A percentile compares a stretch with the other conserved stretches of the same genome.
These are phyloP conservation scores for Chimonanthus salicifolius DNA, from an alignment of 164 flowering plant genomes.

Conservation along the genomic window DNA sequence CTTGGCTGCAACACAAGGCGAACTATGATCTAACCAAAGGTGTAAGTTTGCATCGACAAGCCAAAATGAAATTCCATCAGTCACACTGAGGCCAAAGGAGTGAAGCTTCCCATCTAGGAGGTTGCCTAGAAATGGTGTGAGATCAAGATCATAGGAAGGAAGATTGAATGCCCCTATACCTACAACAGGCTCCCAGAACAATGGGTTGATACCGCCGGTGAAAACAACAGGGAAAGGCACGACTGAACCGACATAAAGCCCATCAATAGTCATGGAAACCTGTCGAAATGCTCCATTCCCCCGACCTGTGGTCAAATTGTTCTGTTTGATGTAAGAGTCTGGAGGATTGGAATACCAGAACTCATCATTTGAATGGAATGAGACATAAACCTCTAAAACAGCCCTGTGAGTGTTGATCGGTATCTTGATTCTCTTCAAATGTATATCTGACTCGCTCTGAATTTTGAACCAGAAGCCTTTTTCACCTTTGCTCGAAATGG, in stretches of 20 bases:
- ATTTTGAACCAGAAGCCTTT: constrained; percentile 67
- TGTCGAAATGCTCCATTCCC: constrained; percentile 75
- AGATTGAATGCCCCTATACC: constrained; percentile 74
- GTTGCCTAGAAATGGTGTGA: constrained; percentile 63
- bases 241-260: constrained; percentile 48
- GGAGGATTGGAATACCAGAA: constrained; percentile 95
- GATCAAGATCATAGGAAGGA: constrained; percentile 68
- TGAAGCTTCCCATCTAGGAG: constrained; percentile 59
- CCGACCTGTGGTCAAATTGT: constrained; percentile 43
- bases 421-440: constrained; percentile 33
- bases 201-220: constrained; percentile 86
- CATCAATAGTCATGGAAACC: constrained; percentile 57
- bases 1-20: constrained; percentile 32
- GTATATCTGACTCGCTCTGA: constrained; percentile 31
- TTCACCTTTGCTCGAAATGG: constrained; percentile 35
- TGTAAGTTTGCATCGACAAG: constrained; percentile 85
- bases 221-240: constrained; percentile 72
- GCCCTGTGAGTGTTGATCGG: constrained; percentile 46
- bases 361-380: constrained; percentile 79
- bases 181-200: constrained; percentile 90
- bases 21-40: constrained; percentile 54
- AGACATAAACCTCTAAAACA: constrained; percentile 63
- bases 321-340: constrained; percentile 42
- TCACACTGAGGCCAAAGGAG: constrained; percentile 43
- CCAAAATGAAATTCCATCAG: constrained; percentile 56